Percentiles rank a stretch among this genome's conserved stretches.
These are phyloP conservation scores for Tulasnella sp. DNA, from an alignment of 768 basidiomycete species.

Conservation along the genomic window DNA sequence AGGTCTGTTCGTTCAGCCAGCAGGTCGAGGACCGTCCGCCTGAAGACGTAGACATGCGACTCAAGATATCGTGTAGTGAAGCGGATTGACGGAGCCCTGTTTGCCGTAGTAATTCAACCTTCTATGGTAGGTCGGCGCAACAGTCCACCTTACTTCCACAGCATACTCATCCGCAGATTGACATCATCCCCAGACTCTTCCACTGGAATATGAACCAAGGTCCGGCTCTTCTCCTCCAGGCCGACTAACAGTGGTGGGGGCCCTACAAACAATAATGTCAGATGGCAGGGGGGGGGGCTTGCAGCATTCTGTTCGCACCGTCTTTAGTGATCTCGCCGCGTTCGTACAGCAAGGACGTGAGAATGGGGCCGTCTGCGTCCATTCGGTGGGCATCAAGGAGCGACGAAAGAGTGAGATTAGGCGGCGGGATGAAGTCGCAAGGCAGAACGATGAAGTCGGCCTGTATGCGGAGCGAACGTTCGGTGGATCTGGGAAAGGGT, in stretches of 20 bases:
- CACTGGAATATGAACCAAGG: slow-evolving; percentile 73
- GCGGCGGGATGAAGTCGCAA: slow-evolving; percentile 86
- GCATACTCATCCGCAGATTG: slow-evolving; percentile 71
- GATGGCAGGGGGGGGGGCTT: not conserved
- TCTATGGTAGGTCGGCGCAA: not conserved
- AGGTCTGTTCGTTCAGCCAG: slow-evolving; percentile 66
- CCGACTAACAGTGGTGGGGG: slow-evolving; percentile 53
- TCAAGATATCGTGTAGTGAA: slow-evolving; percentile 61
- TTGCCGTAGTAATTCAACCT: slow-evolving; percentile 1
- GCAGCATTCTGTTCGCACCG: slow-evolving; percentile 7
- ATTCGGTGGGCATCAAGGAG: slow-evolving; percentile 83
- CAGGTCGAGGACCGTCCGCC: slow-evolving; percentile 69
- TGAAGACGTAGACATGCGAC: slow-evolving; percentile 91
- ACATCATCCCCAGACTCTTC: slow-evolving; percentile 73
- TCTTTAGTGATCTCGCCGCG: slow-evolving; percentile 36
- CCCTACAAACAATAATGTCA: not conserved
- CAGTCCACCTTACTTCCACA: slow-evolving; percentile 58
- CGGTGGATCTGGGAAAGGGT: not conserved
- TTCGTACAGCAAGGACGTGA: slow-evolving; percentile 49
- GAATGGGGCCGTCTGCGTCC: slow-evolving; percentile 63
- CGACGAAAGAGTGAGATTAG: slow-evolving; percentile 65
- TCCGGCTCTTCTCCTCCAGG: slow-evolving; percentile 68
- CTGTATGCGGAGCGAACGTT: slow-evolving; percentile 38
- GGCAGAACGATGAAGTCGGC: slow-evolving; percentile 87
- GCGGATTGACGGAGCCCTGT: slow-evolving; percentile 37